Base-by-base conservation (phyloP, 2,329 filamentous ascomycete species). In the Exophiala mesophila region DNA sequence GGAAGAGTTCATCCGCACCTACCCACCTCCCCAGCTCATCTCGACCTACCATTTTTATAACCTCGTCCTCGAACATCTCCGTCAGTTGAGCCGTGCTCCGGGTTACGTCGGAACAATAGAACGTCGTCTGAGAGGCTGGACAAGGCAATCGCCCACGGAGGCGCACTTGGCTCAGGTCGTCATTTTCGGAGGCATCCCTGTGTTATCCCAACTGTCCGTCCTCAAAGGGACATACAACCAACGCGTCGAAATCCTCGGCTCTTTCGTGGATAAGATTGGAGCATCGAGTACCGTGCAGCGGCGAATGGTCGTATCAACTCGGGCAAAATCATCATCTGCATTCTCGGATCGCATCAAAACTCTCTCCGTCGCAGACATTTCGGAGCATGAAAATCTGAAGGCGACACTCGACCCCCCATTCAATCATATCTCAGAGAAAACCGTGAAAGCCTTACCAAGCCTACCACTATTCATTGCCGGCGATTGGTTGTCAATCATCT, bases 151-250 rank as follows among this genome's bases (percentile, higher is more conserved):
- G 9, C 49, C 53, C 18, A 45, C 44, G 4, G 47, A 54, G 8
- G 21, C 40, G 10, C 45, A 55, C 15, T 30, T 55, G n/a, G 39
- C 50, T 5, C 47, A 47, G 15, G 34, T 53, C 20, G 31, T 53
- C 15, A 42, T 51, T 7, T 40, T 52, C 13, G 53, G 53, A 3
- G 53, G 53, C 19, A 38, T 54, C 8, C 23, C 46, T 2, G 40
- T 53, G 29, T 13, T 54, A 16, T 46, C 41, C 30, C 50, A 44
- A 32, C 29, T 55, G 7, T 48, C 41, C 23, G 40, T 53, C 23
- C 38, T 55, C 18, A 50, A 53, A 9, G 52, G 50, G 4, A 51
- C 41, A 8, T 51, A 52, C 33, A 50, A 39, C 35, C 36, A 47
- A 32, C 50, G 52, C 2, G 41, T 53, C 16, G 45, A 48, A 13